A percentile compares a stretch with the other conserved stretches of the same genome.
These are phyloP conservation scores for Phellopilus nigrolimitatus DNA, from an alignment of 1,284 basidiomycete species.

Conservation along the genomic window DNA sequence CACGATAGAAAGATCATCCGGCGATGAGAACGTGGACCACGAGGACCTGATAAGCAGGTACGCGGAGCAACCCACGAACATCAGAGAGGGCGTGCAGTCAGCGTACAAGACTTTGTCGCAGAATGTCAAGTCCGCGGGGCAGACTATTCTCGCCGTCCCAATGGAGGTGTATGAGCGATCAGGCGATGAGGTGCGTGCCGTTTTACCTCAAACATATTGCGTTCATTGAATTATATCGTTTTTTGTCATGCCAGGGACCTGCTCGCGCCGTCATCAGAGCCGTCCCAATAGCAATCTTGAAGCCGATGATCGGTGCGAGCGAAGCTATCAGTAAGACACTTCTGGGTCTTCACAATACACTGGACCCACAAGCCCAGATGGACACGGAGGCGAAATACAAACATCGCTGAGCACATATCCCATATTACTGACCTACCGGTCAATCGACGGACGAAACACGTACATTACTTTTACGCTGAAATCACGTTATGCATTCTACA, in stretches of 20 bases:
- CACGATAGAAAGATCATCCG: conserved; percentile 32
- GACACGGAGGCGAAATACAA: conserved; percentile 92
- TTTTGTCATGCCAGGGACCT: conserved; percentile 57
- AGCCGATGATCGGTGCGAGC: conserved; percentile 94
- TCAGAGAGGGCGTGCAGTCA: conserved; percentile 84
- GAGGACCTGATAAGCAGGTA: conserved; percentile 76
- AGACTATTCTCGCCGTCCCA: conserved; percentile 96
- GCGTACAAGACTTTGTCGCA: conserved; percentile 83
- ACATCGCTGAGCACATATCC: conserved; percentile 41
- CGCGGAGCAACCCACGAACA: conserved; percentile 82
- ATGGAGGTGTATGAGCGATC: conserved; percentile 98
- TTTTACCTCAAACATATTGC: not conserved
- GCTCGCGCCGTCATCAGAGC: conserved; percentile 91
- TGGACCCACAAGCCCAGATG: conserved; percentile 74
- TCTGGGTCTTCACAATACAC: conserved; percentile 84
- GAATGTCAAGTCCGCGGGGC: conserved; percentile 90
- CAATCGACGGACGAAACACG: not conserved
- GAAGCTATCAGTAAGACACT: conserved; percentile 95
- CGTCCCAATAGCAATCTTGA: conserved; percentile 93
- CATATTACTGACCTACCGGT: not conserved
- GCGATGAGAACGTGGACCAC: conserved; percentile 38
- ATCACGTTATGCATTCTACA: conserved; percentile 6
- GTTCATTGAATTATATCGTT: not conserved
- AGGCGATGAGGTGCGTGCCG: conserved; percentile 68
- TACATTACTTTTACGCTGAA: conserved; percentile 8